A percentile compares a stretch with the other conserved stretches of the same genome.
These are phyloP conservation scores for Capronia americana DNA, from an alignment of 2,329 filamentous ascomycete genomes.

Conservation along the genomic window DNA sequence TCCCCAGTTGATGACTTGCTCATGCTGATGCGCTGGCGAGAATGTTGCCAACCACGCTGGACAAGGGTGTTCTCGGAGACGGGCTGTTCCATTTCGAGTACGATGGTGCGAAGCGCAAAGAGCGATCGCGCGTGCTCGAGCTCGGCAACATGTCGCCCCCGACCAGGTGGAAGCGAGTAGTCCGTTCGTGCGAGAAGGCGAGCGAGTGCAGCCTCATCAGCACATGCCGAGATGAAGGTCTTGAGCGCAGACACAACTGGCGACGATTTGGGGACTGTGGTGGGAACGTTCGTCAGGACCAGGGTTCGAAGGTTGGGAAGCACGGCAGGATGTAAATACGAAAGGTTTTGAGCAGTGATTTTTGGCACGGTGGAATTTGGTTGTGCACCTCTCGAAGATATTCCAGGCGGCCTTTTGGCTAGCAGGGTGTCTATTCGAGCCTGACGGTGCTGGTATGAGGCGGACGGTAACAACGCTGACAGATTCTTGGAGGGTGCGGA, in stretches of 20 bases:
- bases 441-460: slow-evolving; percentile 37
- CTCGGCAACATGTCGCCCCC: slow-evolving; percentile 56
- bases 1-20: slow-evolving; percentile 65
- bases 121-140: slow-evolving; percentile 57
- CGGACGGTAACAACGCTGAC: slow-evolving; percentile 8
- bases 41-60: slow-evolving; percentile 47
- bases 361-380: slow-evolving; percentile 34
- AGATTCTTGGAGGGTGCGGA: neutral
- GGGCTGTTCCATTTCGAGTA: slow-evolving; percentile 60
- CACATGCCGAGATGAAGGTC: slow-evolving; percentile 63
- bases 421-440: slow-evolving; percentile 49
- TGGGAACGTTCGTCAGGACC: slow-evolving; percentile 63
- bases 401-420: slow-evolving; percentile 46
- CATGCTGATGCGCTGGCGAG: slow-evolving; percentile 54
- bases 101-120: slow-evolving; percentile 62
- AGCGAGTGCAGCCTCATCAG: slow-evolving; percentile 61
- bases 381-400: slow-evolving; percentile 16
- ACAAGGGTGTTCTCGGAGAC: slow-evolving; percentile 16
- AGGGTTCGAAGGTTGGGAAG: slow-evolving; percentile 62
- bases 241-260: slow-evolving; percentile 54
- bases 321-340: slow-evolving; percentile 60
- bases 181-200: slow-evolving; percentile 60
- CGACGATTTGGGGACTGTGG: slow-evolving; percentile 49
- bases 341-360: slow-evolving; percentile 43
- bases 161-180: slow-evolving; percentile 65